These are phyloP conservation scores for Xylaria sp. DNA, from an alignment of 2,329 filamentous ascomycete genomes.

Conservation along the genomic window DNA sequence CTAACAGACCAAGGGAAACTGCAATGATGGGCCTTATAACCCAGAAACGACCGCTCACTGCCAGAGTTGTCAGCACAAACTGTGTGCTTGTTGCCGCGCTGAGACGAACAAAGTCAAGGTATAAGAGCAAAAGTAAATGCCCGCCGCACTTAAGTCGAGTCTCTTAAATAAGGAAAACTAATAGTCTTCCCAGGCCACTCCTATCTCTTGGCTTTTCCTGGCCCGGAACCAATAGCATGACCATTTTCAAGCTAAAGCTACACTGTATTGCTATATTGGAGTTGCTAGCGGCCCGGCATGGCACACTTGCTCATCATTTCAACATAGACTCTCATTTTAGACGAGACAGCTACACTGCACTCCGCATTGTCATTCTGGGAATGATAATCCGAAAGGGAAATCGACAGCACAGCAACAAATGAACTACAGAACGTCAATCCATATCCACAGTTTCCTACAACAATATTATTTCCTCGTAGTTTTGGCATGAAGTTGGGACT, in stretches of 20 bases:
- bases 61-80: not conserved
- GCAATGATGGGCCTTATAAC: slow-evolving; percentile 7
- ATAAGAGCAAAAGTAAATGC: not conserved
- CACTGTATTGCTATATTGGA: not conserved
- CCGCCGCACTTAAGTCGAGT: no score
- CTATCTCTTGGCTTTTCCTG: not conserved
- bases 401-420: slow-evolving; percentile 17
- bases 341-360: not conserved
- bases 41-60: not conserved
- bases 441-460: not conserved
- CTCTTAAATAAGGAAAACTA: not conserved
- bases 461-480: not conserved
- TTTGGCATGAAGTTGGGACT: not conserved
- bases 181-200: not conserved
- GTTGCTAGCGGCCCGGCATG: not conserved
- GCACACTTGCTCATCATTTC: not conserved
- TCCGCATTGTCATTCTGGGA: not conserved
- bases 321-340: not conserved
- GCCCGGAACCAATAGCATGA: not conserved
- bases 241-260: not conserved
- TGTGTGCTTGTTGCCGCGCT: not conserved
- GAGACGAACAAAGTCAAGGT: not conserved
- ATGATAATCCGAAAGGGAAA: not conserved
- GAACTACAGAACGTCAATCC: slow-evolving; percentile 8
- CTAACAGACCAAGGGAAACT: slow-evolving; percentile 19